Evolutionary conservation across 352 stramenopile genomes (phyloP).

Genomic region (Albugo candida): DNA sequence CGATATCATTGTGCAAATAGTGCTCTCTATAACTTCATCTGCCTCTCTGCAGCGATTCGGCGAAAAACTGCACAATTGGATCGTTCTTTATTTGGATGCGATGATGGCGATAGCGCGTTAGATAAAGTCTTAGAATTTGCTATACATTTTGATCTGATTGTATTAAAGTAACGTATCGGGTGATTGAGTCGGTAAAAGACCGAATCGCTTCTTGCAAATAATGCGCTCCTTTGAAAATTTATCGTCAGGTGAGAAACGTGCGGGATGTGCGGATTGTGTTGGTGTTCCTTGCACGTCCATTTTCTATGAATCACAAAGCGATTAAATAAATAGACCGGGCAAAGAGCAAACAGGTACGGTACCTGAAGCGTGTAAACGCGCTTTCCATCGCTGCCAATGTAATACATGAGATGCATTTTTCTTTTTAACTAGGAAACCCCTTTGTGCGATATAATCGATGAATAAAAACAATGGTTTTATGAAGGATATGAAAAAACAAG

Average conservation of each 20-base stretch:
- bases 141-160: background rate
- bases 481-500: too few relatives aligned
- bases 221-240: conserved; percentile 98
- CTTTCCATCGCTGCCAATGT: conserved; percentile 90
- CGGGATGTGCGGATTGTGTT: conserved; percentile 92
- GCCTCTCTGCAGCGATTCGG: too few relatives aligned
- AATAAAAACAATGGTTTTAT: too few relatives aligned
- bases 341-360: background rate
- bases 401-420: conserved; percentile 99
- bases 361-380: conserved; percentile 98
- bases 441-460: too few relatives aligned
- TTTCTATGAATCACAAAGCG: conserved; percentile 57
- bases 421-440: background rate
- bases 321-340: conserved; percentile 1
- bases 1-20: too few relatives aligned
- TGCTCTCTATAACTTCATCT: too few relatives aligned
- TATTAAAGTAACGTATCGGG: conserved; percentile 74
- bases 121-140: background rate
- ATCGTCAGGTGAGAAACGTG: conserved; percentile 97
- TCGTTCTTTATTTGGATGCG: too few relatives aligned
- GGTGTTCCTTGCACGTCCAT: conserved; percentile 82
- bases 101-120: too few relatives aligned
- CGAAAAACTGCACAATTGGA: too few relatives aligned
- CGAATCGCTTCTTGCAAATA: conserved; percentile 96
- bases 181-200: conserved; percentile 90